Base-by-base conservation (phyloP, 176 grass and related monocot genomes). In the Oryza glumipatula region DNA sequence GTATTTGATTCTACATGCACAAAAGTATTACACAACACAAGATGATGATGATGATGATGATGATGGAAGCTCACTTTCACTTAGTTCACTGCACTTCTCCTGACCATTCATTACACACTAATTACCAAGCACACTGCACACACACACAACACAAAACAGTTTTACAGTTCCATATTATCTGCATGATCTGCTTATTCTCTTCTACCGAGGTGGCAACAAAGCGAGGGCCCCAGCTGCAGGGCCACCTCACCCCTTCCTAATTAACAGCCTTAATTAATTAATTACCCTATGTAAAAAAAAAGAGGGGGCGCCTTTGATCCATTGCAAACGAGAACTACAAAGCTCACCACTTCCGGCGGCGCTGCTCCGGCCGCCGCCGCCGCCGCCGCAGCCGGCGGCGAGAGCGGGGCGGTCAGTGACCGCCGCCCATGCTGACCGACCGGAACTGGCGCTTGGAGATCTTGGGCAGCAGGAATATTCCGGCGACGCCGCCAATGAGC, bases 381-480 rank as follows among this genome's bases (percentile, higher is more conserved):
- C 30, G 30, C 28, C n/a, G n/a, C 28, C 28, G 28, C 28, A 28
- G 30, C 30, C 49, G 45, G 69, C 69, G 44, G 15, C 4, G 21
- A 43, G 24, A 4, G 51, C 28, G 44, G 24, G 6, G 51, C 28
- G 44, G 47, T 93, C 85, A 98, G 78, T 98, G 95, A 16, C 89
- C 88, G 17, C 92, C 91, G 10, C 47, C 73, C 6, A 73, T 74
- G 75, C 90, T 83, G 69, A 86, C 79, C 60, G 88, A 74, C 70
- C 81, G 80, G 85, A 98, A 98, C 70, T 82, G 83, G 56, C 48
- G 82, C 77, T 77, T 84, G 8, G 95, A 95, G 68, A 90, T 68
- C 84, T 74, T 98, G 33, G 95, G 95, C 39, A 98, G 93, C 56
- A 93, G 65, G 87, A 98, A 95, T 8, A 88, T 5, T 44, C 91